Evolutionary conservation across 2,329 filamentous ascomycete species (phyloP).

Genomic region (Furcasterigmium sp.): DNA sequence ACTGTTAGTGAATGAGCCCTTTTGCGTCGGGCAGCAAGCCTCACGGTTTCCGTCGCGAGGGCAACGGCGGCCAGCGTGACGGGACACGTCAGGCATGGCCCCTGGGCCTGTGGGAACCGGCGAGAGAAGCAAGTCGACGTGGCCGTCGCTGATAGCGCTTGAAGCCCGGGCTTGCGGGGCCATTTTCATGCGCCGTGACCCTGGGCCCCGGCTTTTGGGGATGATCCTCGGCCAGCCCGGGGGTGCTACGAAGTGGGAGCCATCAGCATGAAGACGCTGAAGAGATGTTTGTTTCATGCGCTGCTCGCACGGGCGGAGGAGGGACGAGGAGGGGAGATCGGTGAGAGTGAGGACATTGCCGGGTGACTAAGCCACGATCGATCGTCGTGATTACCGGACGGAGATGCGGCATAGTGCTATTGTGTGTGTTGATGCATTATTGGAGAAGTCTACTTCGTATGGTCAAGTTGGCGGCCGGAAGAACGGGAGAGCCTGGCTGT

Average conservation of each 20-base stretch:
- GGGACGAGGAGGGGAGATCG: neutral
- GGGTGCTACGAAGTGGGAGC: no score
- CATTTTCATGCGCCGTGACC: neutral
- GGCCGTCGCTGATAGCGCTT: neutral
- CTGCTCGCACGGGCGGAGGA: neutral
- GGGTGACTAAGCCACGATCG: neutral
- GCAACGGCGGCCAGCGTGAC: neutral
- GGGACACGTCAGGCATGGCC: neutral
- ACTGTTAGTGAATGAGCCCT: no score
- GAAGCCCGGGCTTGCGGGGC: neutral
- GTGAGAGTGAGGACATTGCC: neutral
- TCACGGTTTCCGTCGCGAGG: constrained; percentile 1
- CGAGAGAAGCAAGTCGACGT: neutral
- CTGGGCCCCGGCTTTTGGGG: no score
- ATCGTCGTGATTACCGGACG: no score
- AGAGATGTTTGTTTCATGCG: neutral
- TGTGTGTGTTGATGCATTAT: no score
- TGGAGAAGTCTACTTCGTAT: no score
- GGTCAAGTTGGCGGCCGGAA: no score
- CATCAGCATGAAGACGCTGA: constrained; percentile 1
- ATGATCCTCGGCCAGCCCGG: no score
- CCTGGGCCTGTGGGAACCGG: neutral
- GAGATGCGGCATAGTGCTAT: no score
- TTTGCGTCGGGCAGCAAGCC: constrained; percentile 4
- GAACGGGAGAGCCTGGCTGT: no score